Conservation (phyloP, 805 yeast species). For the Blastobotrys chiropterorum region DNA sequence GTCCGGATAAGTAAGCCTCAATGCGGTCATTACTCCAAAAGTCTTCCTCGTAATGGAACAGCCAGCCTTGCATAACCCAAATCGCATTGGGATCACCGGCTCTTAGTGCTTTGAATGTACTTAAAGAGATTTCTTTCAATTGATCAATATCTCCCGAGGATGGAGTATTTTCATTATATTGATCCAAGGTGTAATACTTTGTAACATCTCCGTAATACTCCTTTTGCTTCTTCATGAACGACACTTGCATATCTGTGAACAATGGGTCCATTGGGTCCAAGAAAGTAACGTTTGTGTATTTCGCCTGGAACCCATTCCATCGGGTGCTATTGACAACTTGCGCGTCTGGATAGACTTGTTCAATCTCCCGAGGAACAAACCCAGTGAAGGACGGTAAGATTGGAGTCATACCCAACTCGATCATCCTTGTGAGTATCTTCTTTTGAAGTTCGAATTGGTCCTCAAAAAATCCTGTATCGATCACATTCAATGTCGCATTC, state of each 20-base stretch:
- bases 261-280: conserved; percentile 13
- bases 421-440: conserved; percentile 10
- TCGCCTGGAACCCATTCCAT: conserved; percentile 11
- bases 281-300: conserved; percentile 10
- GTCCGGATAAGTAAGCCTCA: conserved; percentile 12
- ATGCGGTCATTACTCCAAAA: conserved; percentile 13
- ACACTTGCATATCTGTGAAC: conserved; percentile 8
- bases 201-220: conserved; percentile 7
- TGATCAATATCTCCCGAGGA: conserved; percentile 8
- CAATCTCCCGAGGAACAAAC: conserved; percentile 9
- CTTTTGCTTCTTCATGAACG: conserved; percentile 7
- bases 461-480: conserved; percentile 3
- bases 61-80: conserved; percentile 16
- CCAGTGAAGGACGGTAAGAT: conserved; percentile 17
- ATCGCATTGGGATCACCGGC: conserved; percentile 9
- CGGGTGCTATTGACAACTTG: conserved; percentile 5
- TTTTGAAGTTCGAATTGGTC: conserved; percentile 8
- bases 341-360: conserved; percentile 7
- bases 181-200: conserved; percentile 13
- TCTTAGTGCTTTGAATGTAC: conserved; percentile 5
- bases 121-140: conserved; percentile 9
- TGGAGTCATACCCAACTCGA: conserved; percentile 14
- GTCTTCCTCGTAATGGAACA: conserved; percentile 3
- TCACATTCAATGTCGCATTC: conserved; percentile 6
- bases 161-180: conserved; percentile 13